These are phyloP conservation scores for Diplodia intermedia DNA, from an alignment of 2,329 filamentous ascomycete species.

Conservation along the genomic window DNA sequence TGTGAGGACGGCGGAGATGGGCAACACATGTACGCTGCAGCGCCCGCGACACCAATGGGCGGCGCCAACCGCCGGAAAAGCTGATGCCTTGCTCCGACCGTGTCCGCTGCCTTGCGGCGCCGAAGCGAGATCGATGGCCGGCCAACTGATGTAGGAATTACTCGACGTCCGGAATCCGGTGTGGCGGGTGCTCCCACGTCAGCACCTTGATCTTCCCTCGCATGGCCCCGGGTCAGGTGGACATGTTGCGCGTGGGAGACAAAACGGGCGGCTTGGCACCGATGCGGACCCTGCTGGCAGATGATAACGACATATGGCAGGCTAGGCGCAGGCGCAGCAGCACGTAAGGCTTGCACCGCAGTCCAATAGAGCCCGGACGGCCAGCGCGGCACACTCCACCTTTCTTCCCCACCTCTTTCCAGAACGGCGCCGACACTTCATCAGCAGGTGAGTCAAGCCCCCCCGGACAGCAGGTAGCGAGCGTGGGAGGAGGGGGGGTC, in stretches of 20 bases:
- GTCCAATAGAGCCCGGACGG: background rate
- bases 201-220: background rate
- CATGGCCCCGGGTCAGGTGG: slow-evolving; percentile 8
- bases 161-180: background rate
- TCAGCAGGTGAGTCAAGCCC: background rate
- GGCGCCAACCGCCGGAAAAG: background rate
- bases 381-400: background rate
- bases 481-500: background rate
- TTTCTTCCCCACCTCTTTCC: background rate
- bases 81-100: background rate
- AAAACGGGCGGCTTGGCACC: background rate
- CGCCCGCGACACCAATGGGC: background rate
- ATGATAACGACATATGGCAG: background rate
- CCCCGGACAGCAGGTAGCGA: background rate
- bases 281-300: no score
- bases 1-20: background rate
- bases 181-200: background rate
- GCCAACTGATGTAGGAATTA: no score
- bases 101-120: background rate
- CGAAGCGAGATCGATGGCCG: background rate
- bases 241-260: background rate
- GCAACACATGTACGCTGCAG: background rate
- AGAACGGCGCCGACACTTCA: no score
- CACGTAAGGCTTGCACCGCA: no score
- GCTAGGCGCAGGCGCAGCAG: no score